Conservation (phyloP, 495 filamentous ascomycete species). For the Tirmania nivea region DNA sequence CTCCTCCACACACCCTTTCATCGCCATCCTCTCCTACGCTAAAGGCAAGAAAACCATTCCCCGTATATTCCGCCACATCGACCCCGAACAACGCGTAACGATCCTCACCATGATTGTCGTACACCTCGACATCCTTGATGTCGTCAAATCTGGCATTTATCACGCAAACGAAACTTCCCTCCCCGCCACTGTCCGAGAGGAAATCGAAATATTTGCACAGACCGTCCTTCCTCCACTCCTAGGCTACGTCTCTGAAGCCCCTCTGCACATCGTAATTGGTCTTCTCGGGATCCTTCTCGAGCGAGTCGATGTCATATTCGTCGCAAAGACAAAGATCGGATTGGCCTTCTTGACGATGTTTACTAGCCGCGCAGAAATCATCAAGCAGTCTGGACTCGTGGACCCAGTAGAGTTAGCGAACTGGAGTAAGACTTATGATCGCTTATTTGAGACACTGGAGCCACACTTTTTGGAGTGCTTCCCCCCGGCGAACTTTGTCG, state of each 20-base stretch:
- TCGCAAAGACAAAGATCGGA: conserved; percentile 68
- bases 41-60: conserved; percentile 95
- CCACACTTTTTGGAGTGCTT: conserved; percentile 65
- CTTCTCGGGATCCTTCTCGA: conserved; percentile 66
- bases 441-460: conserved; percentile 70
- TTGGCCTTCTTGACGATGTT: conserved; percentile 85
- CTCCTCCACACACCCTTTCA: conserved; percentile 71
- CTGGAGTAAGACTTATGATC: conserved; percentile 64
- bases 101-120: conserved; percentile 88
- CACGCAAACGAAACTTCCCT: conserved; percentile 45
- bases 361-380: conserved; percentile 74
- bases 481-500: conserved; percentile 54
- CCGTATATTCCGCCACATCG: conserved; percentile 82
- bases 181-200: conserved; percentile 54
- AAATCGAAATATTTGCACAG: conserved; percentile 70
- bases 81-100: conserved; percentile 75
- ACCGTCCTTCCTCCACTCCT: conserved; percentile 79
- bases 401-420: conserved; percentile 54
- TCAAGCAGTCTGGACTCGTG: conserved; percentile 52
- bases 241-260: conserved; percentile 71
- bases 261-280: conserved; percentile 71
- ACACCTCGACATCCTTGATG: conserved; percentile 79
- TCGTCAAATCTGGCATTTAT: conserved; percentile 54
- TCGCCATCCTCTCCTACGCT: conserved; percentile 75
- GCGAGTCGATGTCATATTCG: conserved; percentile 52